Percentiles rank a stretch among this genome's conserved stretches.
Evolutionary conservation across 768 basidiomycete genomes (phyloP).

Genomic region (Chiua virens): DNA sequence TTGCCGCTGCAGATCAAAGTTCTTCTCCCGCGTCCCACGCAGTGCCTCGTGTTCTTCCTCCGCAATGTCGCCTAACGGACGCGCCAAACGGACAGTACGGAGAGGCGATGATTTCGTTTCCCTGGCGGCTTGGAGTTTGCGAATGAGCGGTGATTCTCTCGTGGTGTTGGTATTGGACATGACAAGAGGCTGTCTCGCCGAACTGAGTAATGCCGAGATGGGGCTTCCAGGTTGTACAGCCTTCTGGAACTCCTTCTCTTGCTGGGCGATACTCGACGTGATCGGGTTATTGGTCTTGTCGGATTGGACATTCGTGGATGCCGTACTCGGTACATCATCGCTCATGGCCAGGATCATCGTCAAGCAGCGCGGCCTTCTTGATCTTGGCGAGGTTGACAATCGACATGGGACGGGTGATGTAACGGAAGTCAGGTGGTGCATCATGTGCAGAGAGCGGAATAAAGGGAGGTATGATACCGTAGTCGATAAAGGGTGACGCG

Average conservation of each 20-base stretch:
- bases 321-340: slow-evolving; percentile 44
- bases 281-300: slow-evolving; percentile 38
- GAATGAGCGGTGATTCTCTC: slow-evolving; percentile 38
- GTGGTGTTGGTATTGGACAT: slow-evolving; percentile 53
- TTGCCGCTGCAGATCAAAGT: slow-evolving; percentile 44
- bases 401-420: slow-evolving; percentile 59
- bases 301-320: slow-evolving; percentile 12
- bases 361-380: slow-evolving; percentile 60
- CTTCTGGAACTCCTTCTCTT: slow-evolving; percentile 95
- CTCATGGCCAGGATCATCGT: slow-evolving; percentile 54
- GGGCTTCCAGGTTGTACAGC: slow-evolving; percentile 95
- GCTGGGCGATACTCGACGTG: slow-evolving; percentile 69
- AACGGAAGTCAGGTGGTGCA: slow-evolving; percentile 68
- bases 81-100: slow-evolving; percentile 40
- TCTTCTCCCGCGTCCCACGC: slow-evolving; percentile 40
- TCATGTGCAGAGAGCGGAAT: slow-evolving; percentile 83
- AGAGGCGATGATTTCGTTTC: slow-evolving; percentile 54
- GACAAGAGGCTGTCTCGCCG: slow-evolving; percentile 84
- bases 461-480: slow-evolving; percentile 76
- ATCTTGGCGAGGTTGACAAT: slow-evolving; percentile 70
- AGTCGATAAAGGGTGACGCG: slow-evolving; percentile 78
- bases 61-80: slow-evolving; percentile 47
- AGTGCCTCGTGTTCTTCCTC: slow-evolving; percentile 41
- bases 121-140: slow-evolving; percentile 57
- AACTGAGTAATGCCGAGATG: slow-evolving; percentile 86